Conservation (phyloP, 352 stramenopile species). For the Phytophthora fragariaefolia region DNA sequence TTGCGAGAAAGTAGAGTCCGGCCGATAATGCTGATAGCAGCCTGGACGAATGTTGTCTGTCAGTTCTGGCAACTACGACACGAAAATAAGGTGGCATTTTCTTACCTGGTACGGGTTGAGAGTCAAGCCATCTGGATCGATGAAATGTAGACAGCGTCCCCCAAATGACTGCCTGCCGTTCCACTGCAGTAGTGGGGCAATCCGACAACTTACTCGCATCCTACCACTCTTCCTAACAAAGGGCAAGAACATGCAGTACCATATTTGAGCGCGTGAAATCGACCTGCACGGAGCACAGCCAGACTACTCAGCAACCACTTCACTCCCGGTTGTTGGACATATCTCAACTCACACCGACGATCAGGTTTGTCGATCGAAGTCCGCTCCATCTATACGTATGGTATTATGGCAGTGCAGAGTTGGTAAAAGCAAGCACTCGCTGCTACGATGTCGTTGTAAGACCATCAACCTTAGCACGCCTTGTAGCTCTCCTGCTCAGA, state of each 20-base stretch:
- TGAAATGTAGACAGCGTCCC: conserved; percentile 66
- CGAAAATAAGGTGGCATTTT: neutral
- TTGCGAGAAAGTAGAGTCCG: conserved; percentile 71
- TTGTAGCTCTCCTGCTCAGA: conserved; percentile 74
- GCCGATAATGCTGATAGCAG: conserved; percentile 74
- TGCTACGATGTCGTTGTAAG: neutral
- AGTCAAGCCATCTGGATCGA: conserved; percentile 53
- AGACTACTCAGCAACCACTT: conserved; percentile 20
- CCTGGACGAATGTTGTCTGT: conserved; percentile 22
- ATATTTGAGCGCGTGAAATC: conserved; percentile 85
- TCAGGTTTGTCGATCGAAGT: conserved; percentile 72
- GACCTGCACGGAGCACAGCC: conserved; percentile 41
- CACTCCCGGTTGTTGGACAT: too few species aligned
- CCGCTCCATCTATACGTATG: conserved; percentile 58
- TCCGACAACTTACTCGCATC: neutral
- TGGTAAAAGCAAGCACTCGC: neutral
- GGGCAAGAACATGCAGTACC: conserved; percentile 32
- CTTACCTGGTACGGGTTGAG: conserved; percentile 75
- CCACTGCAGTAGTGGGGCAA: too few species aligned
- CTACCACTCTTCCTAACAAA: neutral
- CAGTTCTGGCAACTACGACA: neutral
- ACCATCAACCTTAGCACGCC: conserved; percentile 61
- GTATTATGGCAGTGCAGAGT: too few species aligned
- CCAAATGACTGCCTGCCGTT: conserved; percentile 70
- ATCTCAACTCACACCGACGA: conserved; percentile 65